Evolutionary conservation across 2,329 filamentous ascomycete genomes (phyloP).

Genomic region (Hirsutella rhossiliensis): DNA sequence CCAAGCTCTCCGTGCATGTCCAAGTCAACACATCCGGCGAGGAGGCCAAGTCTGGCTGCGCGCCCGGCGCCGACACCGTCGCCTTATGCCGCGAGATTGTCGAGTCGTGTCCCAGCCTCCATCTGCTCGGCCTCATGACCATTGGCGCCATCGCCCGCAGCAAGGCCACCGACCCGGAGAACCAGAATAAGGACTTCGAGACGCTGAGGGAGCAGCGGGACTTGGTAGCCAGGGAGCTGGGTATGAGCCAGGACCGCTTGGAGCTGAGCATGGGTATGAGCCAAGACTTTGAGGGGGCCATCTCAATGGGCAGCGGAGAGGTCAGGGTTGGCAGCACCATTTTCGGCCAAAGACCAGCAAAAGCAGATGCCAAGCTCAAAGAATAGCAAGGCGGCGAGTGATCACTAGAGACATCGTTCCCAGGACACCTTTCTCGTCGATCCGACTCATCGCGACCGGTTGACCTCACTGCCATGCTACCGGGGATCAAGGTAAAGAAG

Average conservation of each 20-base stretch:
- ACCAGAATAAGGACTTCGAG: slow-evolving; percentile 86
- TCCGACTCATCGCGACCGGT: too few relatives aligned
- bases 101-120: slow-evolving; percentile 59
- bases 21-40: slow-evolving; percentile 96
- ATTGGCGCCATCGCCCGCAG: slow-evolving; percentile 90
- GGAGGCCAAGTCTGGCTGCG: slow-evolving; percentile 69
- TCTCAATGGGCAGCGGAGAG: slow-evolving; percentile 73
- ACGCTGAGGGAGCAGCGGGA: slow-evolving; percentile 58
- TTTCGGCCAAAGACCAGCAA: slow-evolving; percentile 73
- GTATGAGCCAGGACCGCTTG: slow-evolving; percentile 37
- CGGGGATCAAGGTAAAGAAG: too few relatives aligned
- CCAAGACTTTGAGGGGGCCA: slow-evolving; percentile 84
- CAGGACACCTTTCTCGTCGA: too few relatives aligned
- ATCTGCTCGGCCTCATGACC: slow-evolving; percentile 82
- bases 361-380: slow-evolving; percentile 63
- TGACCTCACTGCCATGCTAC: too few relatives aligned
- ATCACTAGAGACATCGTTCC: too few relatives aligned
- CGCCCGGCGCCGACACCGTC: slow-evolving; percentile 49
- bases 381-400: slow-evolving; percentile 16
- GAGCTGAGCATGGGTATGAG: slow-evolving; percentile 99
- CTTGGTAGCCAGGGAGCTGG: slow-evolving; percentile 44
- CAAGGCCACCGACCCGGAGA: slow-evolving; percentile 57
- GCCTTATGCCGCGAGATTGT: slow-evolving; percentile 59
- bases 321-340: slow-evolving; percentile 90
- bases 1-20: slow-evolving; percentile 62